Percentiles rank a stretch among this genome's conserved stretches.
Evolutionary conservation across 192 early-diverging fungal genomes (phyloP).

Genomic region (Dispira simplex): DNA sequence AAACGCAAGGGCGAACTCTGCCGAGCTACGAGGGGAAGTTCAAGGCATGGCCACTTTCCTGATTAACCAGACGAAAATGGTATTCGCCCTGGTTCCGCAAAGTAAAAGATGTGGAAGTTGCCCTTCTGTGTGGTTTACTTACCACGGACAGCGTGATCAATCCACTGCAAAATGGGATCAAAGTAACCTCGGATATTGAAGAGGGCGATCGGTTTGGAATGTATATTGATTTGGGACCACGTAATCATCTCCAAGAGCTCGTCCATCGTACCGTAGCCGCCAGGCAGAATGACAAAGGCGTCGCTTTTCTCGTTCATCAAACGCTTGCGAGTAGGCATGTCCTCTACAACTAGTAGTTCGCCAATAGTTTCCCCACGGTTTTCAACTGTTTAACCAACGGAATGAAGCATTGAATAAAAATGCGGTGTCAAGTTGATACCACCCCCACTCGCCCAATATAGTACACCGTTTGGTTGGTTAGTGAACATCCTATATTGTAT

Average conservation of each 20-base stretch:
- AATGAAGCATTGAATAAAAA: too few relatives aligned
- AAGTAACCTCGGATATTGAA: conserved; percentile 70
- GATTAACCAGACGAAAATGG: too few relatives aligned
- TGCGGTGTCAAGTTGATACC: too few relatives aligned
- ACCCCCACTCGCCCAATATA: too few relatives aligned
- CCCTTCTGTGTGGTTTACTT: background rate
- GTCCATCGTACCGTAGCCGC: conserved; percentile 78
- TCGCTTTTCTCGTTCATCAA: conserved; percentile 35
- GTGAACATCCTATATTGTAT: too few relatives aligned
- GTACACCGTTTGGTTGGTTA: too few relatives aligned
- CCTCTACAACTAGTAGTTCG: conserved; percentile 41
- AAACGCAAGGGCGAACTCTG: too few relatives aligned
- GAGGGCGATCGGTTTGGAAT: conserved; percentile 62
- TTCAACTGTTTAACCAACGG: conserved; percentile 19
- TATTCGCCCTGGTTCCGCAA: too few relatives aligned
- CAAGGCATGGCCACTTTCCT: too few relatives aligned
- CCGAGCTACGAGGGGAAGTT: too few relatives aligned
- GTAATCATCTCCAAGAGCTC: conserved; percentile 73
- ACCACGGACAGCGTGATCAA: conserved; percentile 38
- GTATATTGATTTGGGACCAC: conserved; percentile 66
- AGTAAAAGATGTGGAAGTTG: too few relatives aligned
- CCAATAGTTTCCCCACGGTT: conserved; percentile 27
- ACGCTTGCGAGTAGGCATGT: conserved; percentile 75
- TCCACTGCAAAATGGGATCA: conserved; percentile 41
- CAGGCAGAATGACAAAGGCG: conserved; percentile 74